Percentiles rank a stretch among this genome's conserved stretches.
phyloP scores from a whole-genome alignment of 768 basidiomycete genomes.

The Lentinula detonsa region DNA sequence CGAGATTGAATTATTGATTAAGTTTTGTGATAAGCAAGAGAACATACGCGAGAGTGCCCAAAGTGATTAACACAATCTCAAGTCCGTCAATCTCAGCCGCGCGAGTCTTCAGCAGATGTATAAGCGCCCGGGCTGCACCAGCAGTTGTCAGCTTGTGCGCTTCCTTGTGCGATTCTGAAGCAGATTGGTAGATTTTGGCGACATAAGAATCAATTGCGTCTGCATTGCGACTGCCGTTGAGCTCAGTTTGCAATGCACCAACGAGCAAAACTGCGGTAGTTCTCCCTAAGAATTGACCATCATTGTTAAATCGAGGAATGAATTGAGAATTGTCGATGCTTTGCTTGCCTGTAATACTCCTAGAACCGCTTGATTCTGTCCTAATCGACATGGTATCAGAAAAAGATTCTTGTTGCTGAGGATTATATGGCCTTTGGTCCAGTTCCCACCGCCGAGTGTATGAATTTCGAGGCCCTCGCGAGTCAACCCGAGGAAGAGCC shows the following conservation, averaged over 20 bases:
- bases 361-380: not conserved
- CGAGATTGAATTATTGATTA: no score
- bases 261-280: constrained; percentile 17
- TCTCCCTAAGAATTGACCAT: not conserved
- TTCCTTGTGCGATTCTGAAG: constrained; percentile 16
- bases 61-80: constrained; percentile 15
- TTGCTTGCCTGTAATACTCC: not conserved
- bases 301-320: no score
- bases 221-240: constrained; percentile 13
- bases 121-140: constrained; percentile 16
- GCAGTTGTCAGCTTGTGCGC: constrained; percentile 22
- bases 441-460: not conserved
- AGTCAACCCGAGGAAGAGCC: not conserved
- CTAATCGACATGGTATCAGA: not conserved
- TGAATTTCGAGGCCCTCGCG: not conserved
- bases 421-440: not conserved
- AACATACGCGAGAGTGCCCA: constrained; percentile 19
- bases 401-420: not conserved
- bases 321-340: not conserved
- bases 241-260: constrained; percentile 18
- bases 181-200: constrained; percentile 14
- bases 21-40: not conserved
- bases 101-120: constrained; percentile 17
- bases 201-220: constrained; percentile 17
- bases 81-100: constrained; percentile 18